Evolutionary conservation across 768 basidiomycete species (phyloP), one percentile per base, ranked within the genome.

Genomic region (Tricholoma terreum): DNA sequence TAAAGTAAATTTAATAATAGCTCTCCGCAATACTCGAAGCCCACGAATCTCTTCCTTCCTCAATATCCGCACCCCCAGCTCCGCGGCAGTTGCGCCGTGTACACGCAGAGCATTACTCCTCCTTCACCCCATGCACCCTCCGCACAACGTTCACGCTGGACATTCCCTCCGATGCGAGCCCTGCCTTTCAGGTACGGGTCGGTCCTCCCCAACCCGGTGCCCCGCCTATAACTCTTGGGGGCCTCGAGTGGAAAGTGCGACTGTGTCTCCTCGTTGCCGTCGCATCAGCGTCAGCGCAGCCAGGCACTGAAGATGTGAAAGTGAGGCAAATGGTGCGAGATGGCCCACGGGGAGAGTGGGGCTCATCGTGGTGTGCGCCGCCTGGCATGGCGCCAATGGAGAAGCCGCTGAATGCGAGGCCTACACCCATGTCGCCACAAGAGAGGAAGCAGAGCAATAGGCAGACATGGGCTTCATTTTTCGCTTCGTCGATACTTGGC

Each of bases 101-200:
- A 0, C 92, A 97, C 65, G 90, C 93, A 0, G 94, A 97, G 67
- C 86, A 92, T 51, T 87, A 91, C 64, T 83, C 90, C 1, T 85
- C 87, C 10, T 87, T 93, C 65, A 83, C 88, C 5, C 71, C 84
- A 2, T 83, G 88, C 45, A 86, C 86, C 0, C 76, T 86, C 0
- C 86, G 94, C 24, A 86, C 91, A 30, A 86, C 89, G 0, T 98
- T 98, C 73, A 77, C 88, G 12, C 82, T 99, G 2, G 94, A 95
- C 67, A 95, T 99, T 57, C 96, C 95, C 0, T 84, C 89, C 1
- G 96, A 97, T 56, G 92, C 89, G 0, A 89, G 91, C 52, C 94
- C 96, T 0, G 88, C 87, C 0, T 98, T 98, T 72, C 79, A 85
- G 52, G 76, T 94, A 1, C 74, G 78, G 50, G 77, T 88, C 5